These are phyloP conservation scores for Carex sylvatica DNA, from an alignment of 202 grass and related monocot species.

Conservation along the genomic window DNA sequence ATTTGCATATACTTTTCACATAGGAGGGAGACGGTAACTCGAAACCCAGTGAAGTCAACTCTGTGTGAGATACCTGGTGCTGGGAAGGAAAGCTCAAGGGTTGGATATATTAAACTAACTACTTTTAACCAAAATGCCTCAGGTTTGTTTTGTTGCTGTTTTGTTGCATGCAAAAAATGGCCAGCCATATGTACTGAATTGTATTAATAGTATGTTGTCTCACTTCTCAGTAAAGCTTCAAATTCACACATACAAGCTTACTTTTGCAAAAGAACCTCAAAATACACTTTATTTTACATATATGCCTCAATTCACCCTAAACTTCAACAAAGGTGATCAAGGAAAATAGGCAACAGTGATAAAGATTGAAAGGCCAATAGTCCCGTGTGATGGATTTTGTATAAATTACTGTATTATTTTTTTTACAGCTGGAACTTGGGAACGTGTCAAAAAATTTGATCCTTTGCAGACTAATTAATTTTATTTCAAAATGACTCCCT, in stretches of 20 bases:
- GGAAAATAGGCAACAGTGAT: not conserved
- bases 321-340: not conserved
- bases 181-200: not conserved
- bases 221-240: not conserved
- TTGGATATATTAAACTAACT: conserved; percentile 98
- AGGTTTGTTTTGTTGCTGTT: conserved; percentile 41
- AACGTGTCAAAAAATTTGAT: not conserved
- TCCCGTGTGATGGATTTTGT: not conserved
- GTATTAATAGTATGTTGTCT: not conserved
- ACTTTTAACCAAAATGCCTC: conserved; percentile 97
- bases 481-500: not conserved
- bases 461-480: not conserved
- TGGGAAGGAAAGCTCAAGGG: conserved; percentile 56
- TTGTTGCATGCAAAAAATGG: not conserved
- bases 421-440: not conserved
- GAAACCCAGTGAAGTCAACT: conserved; percentile 82
- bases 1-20: not conserved
- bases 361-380: not conserved
- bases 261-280: not conserved
- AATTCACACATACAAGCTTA: not conserved
- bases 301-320: not conserved
- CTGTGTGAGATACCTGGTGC: conserved; percentile 84
- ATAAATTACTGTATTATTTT: not conserved
- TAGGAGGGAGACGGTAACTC: conserved; percentile 77
- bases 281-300: not conserved